Percentiles rank a stretch among this genome's conserved stretches.
These are phyloP conservation scores for Colletotrichum ledebouriae DNA, from an alignment of 2,329 filamentous ascomycete genomes.

Conservation along the genomic window DNA sequence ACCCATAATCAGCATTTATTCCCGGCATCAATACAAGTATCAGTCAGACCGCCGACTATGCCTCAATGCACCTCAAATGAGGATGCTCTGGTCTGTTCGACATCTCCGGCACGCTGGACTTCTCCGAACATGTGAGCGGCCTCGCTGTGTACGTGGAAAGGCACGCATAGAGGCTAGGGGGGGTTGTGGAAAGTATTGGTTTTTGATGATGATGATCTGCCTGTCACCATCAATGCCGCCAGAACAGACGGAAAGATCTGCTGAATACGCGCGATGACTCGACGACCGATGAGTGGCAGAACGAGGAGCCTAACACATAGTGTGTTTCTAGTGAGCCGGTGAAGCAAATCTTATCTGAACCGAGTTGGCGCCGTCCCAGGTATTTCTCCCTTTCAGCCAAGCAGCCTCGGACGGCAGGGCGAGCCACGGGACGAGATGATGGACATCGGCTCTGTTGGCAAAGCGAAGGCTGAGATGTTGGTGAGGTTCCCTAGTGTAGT, in stretches of 20 bases:
- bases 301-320: neutral
- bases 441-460: slow-evolving; percentile 11
- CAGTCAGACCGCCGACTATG: slow-evolving; percentile 23
- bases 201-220: slow-evolving; percentile 16
- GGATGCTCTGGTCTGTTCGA: slow-evolving; percentile 22
- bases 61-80: slow-evolving; percentile 12
- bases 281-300: neutral
- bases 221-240: slow-evolving; percentile 14
- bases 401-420: slow-evolving; percentile 1
- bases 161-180: neutral
- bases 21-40: slow-evolving; percentile 4
- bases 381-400: neutral
- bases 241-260: slow-evolving; percentile 17
- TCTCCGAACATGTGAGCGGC: slow-evolving; percentile 7
- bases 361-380: slow-evolving; percentile 1
- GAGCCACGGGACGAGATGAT: slow-evolving; percentile 11
- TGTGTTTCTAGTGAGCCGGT: slow-evolving; percentile 18
- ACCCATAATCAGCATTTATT: slow-evolving; percentile 18
- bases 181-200: neutral
- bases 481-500: neutral
- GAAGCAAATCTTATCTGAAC: slow-evolving; percentile 18
- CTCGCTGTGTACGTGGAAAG: slow-evolving; percentile 11
- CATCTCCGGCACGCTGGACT: slow-evolving; percentile 21
- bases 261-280: neutral
- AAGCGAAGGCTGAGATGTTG: slow-evolving; percentile 14